Conservation (phyloP, 305 asterid genomes). For the Solanum hybrid region DNA sequence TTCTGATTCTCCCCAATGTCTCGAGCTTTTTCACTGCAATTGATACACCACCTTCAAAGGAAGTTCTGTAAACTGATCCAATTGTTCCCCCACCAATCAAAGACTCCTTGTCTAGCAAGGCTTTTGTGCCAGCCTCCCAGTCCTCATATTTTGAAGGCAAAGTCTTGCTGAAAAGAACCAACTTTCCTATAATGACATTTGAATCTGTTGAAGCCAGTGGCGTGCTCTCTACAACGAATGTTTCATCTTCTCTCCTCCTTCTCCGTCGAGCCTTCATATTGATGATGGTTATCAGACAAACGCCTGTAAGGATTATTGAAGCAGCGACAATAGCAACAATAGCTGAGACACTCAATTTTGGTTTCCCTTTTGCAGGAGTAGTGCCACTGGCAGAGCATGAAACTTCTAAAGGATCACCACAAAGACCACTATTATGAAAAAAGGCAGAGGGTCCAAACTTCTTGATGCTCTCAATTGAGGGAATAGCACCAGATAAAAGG, state of each 20-base stretch:
- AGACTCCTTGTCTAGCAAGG: slow-evolving; percentile 82
- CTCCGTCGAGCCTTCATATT: slow-evolving; percentile 53
- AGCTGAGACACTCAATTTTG: slow-evolving; percentile 57
- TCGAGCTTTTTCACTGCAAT: slow-evolving; percentile 87
- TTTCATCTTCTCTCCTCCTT: slow-evolving; percentile 44
- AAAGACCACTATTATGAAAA: slow-evolving; percentile 54
- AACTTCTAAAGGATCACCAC: slow-evolving; percentile 58
- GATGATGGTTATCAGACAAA: slow-evolving; percentile 55
- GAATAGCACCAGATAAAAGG: slow-evolving; percentile 71
- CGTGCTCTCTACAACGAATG: slow-evolving; percentile 52
- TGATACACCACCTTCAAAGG: slow-evolving; percentile 58
- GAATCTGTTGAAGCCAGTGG: slow-evolving; percentile 70
- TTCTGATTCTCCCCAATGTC: slow-evolving; percentile 64
- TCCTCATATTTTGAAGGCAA: slow-evolving; percentile 86
- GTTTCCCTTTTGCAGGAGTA: slow-evolving; percentile 28
- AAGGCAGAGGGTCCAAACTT: slow-evolving; percentile 59
- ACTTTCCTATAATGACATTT: slow-evolving; percentile 62
- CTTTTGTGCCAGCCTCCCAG: slow-evolving; percentile 92
- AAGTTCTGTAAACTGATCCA: slow-evolving; percentile 73
- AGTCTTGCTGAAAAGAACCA: slow-evolving; percentile 72
- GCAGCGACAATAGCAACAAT: slow-evolving; percentile 86
- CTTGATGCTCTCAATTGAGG: slow-evolving; percentile 44
- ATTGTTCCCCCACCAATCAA: slow-evolving; percentile 76
- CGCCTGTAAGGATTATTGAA: slow-evolving; percentile 53
- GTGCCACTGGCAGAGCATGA: slow-evolving; percentile 28